A percentile compares a stretch with the other conserved stretches of the same genome.
These are phyloP conservation scores for Russula emetica DNA, from an alignment of 768 basidiomycete genomes.

Conservation along the genomic window DNA sequence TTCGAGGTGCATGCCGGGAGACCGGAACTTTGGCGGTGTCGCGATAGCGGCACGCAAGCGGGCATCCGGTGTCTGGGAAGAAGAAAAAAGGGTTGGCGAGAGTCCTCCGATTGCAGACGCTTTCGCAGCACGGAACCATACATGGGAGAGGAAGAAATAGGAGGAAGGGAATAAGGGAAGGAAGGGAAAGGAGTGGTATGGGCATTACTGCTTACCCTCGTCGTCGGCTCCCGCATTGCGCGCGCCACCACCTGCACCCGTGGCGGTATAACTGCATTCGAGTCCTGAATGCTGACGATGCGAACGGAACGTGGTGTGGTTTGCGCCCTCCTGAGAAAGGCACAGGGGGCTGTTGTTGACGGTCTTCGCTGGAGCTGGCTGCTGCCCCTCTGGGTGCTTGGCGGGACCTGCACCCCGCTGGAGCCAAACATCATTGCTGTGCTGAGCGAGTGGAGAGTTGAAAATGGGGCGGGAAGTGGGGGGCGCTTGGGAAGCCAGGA, in stretches of 20 bases:
- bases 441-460: conserved; percentile 58
- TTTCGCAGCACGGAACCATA: conserved; percentile 53
- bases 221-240: conserved; percentile 44
- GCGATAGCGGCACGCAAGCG: conserved; percentile 29
- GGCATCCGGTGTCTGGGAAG: conserved; percentile 35
- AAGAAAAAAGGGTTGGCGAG: conserved; percentile 44
- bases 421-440: conserved; percentile 34
- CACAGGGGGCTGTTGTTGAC: conserved; percentile 22
- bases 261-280: conserved; percentile 1
- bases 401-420: conserved; percentile 5
- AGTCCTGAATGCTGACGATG: conserved; percentile 65
- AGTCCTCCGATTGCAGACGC: conserved; percentile 37
- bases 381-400: conserved; percentile 27
- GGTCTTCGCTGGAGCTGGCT: neutral
- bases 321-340: conserved; percentile 57
- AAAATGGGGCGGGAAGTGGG: conserved; percentile 67
- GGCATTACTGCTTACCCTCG: conserved; percentile 38
- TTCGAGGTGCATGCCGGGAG: conserved; percentile 62
- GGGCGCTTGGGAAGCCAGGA: conserved; percentile 82
- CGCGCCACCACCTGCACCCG: conserved; percentile 25
- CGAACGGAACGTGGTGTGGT: conserved; percentile 76
- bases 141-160: too few species aligned
- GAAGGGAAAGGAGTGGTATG: conserved; percentile 18
- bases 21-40: conserved; percentile 58
- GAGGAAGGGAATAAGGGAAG: too few species aligned